Evolutionary conservation across 2,329 filamentous ascomycete genomes (phyloP), one percentile per base, ranked within the genome.

Genomic region (Fusarium sp.): DNA sequence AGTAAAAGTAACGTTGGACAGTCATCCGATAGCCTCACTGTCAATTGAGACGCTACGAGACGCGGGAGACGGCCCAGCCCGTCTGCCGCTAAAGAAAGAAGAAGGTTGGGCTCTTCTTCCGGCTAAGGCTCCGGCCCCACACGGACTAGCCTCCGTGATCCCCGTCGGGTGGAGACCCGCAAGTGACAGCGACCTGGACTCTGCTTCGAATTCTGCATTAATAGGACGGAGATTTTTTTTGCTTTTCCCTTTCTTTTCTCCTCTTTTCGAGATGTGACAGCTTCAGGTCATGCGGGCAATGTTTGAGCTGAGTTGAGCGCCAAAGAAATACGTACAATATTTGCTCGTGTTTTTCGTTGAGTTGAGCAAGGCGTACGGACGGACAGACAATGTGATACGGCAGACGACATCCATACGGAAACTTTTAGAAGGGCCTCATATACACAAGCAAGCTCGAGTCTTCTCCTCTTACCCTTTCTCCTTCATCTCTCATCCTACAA

Each of bases 101-200:
- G 6, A 58, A 27, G 41, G 61, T 65, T 73, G 50, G 60, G 70
- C 69, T 48, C 32, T 48, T 48, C 43, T 48, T 48, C 43, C 43
- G 43, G 23, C 43, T 48, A 48, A 18, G 23, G 43, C 43, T 14
- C 72, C 52, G 69, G 69, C 63, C 73, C 64, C 54, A 27, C 20
- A 16, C 65, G 62, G 72, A 60, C 62, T 60, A 32, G 30, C 30
- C 62, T 63, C 70, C 73, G 70, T 43, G 54, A 41, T 59, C 64
- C 69, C 70, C 67, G 63, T 61, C 48, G 6, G 11, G 48, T 32
- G 52, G 73, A 59, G 73, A 62, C 62, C 73, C 73, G 75, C 73
- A 73, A 54, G 48, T 32, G 48, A 20, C 48, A 54, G 48, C 60
- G 52, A 52, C 34, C 66, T 64, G n/a, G 45, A 20, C 45, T 52